These are phyloP conservation scores for Phialophora chinensis DNA, from an alignment of 2,329 filamentous ascomycete species.

Conservation along the genomic window DNA sequence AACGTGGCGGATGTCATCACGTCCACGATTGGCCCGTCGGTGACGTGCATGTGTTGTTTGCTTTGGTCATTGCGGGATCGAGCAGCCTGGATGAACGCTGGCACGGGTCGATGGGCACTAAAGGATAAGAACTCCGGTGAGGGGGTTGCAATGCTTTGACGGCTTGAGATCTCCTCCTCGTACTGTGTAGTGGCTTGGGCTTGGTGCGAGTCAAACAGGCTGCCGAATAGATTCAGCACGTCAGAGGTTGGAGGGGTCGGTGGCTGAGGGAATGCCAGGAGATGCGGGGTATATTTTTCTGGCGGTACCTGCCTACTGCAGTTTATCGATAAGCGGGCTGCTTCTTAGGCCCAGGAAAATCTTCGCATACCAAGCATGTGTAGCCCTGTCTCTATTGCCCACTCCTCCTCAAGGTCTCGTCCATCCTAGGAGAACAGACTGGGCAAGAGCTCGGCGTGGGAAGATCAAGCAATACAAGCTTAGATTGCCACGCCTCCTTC, in stretches of 20 bases:
- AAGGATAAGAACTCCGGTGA: slow-evolving; percentile 8
- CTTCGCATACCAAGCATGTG: neutral
- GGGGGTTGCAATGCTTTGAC: neutral
- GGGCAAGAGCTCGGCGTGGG: neutral
- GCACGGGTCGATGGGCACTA: neutral
- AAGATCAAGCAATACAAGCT: neutral
- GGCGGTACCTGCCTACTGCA: no score
- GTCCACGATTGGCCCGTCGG: slow-evolving; percentile 11
- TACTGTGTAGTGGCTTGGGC: neutral
- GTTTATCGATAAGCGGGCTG: neutral
- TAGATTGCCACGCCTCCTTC: neutral
- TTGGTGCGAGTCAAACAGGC: neutral
- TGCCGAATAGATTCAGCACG: neutral
- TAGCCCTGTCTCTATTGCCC: no score
- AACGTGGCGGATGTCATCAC: slow-evolving; percentile 17
- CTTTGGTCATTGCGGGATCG: neutral
- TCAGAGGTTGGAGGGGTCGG: neutral
- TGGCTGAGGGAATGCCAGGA: neutral
- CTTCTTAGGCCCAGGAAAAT: neutral
- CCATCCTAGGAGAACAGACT: neutral
- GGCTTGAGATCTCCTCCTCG: neutral
- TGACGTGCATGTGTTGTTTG: slow-evolving; percentile 5
- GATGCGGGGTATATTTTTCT: neutral
- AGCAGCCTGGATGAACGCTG: neutral
- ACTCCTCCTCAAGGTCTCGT: neutral